These are phyloP conservation scores for Trichosphaerium sp. DNA, from an alignment of 78 protist species.

Conservation along the genomic window DNA sequence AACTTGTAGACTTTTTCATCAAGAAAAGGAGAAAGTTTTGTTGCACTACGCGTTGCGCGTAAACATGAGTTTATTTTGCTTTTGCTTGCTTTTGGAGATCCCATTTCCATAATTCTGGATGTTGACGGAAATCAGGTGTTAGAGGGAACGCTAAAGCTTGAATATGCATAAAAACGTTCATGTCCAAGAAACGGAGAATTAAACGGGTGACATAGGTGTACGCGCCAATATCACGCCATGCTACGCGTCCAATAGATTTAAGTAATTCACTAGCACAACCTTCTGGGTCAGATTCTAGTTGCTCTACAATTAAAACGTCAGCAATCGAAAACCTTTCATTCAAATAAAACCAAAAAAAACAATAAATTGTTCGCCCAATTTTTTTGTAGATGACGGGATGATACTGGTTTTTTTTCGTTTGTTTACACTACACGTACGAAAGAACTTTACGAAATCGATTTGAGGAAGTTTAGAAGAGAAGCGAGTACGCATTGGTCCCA, in stretches of 20 bases:
- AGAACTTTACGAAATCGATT: slow-evolving; percentile 24
- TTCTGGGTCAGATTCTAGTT: too few species aligned
- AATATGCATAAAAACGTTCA: slow-evolving; percentile 24
- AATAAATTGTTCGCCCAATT: too few species aligned
- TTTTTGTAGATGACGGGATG: too few species aligned
- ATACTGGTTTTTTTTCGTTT: too few species aligned
- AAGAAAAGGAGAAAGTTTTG: too few species aligned
- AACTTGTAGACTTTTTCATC: too few species aligned
- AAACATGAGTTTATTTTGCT: too few species aligned
- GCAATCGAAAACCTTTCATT: too few species aligned
- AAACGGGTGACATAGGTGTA: slow-evolving; percentile 10
- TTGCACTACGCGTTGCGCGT: too few species aligned
- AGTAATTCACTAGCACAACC: slow-evolving; percentile 26
- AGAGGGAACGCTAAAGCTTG: slow-evolving; percentile 31
- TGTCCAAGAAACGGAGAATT: slow-evolving; percentile 17
- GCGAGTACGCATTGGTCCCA: slow-evolving; percentile 47
- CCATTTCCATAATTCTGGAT: slow-evolving; percentile 46
- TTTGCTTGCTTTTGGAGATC: too few species aligned
- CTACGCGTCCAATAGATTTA: slow-evolving; percentile 23
- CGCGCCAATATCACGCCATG: slow-evolving; percentile 34
- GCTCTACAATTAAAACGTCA: too few species aligned
- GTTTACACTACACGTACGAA: slow-evolving; percentile 32
- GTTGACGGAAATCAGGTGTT: slow-evolving; percentile 31
- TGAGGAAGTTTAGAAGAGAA: slow-evolving; percentile 39
- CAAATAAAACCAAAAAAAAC: too few species aligned